Base-by-base conservation (phyloP, 805 yeast species). In the Suhomyces canberraensis region DNA sequence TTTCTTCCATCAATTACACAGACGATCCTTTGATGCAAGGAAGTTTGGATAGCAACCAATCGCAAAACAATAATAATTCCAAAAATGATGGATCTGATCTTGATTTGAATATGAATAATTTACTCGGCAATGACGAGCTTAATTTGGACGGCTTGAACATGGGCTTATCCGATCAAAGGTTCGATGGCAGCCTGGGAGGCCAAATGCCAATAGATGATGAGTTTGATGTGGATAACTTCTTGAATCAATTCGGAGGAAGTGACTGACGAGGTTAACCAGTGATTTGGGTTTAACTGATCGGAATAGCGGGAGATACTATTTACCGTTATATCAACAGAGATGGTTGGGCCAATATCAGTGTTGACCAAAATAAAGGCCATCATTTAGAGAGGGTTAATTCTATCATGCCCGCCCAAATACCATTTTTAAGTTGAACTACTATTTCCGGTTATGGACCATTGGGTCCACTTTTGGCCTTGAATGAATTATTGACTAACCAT, bases 211-310 rank as follows among this genome's bases (percentile, higher is more conserved):
- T 41, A 15, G 69, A 64, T 22, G 73, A 66, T 37, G 73, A 66
- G 36, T 68, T 68, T 47, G 73, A 68, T 41, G 74, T 68, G 25
- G 74, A 68, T 35, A 64, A 57, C 44, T 68, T 68, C 40, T 57
- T 68, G 40, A 65, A 64, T 43, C 73, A 68, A 44, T 66, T 66
- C 46, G 72, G 72, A 6, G 42, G 42, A 8, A 24, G 33, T 14
- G 36, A 36, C 22, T 36, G 30, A 15, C 22, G 8, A 20, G n/a
- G n/a, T n/a, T n/a, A n/a, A n/a, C n/a, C n/a, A n/a, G n/a, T n/a
- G n/a, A n/a, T n/a, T n/a, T n/a, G n/a, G n/a, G n/a, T n/a, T n/a
- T n/a, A n/a, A n/a, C n/a, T n/a, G n/a, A n/a, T n/a, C n/a, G n/a
- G n/a, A n/a, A n/a, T n/a, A n/a, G n/a, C n/a, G n/a, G n/a, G n/a